A percentile compares a stretch with the other conserved stretches of the same genome.
Evolutionary conservation across 2,329 filamentous ascomycete genomes (phyloP).

Genomic region (Tympanopsis confertula): DNA sequence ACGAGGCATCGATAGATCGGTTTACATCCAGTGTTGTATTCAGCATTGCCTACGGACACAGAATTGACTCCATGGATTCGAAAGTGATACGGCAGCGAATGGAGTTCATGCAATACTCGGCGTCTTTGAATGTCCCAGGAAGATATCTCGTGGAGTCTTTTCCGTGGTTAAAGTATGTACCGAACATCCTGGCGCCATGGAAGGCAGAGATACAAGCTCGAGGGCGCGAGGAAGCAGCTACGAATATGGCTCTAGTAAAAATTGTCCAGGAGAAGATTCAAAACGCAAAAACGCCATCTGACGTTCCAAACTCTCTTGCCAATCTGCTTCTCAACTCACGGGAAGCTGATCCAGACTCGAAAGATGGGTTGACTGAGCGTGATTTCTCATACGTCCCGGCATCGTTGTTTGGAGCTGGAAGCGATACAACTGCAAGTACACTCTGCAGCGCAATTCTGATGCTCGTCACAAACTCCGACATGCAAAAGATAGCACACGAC

Average conservation of each 20-base stretch:
- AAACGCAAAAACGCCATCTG: too few relatives aligned
- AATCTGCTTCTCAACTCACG: not conserved
- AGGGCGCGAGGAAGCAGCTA: too few relatives aligned
- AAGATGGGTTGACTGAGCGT: not conserved
- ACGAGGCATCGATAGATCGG: not conserved
- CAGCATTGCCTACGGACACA: not conserved
- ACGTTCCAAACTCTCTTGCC: too few relatives aligned
- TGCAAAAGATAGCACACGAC: not conserved
- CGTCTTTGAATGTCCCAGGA: conserved; percentile 1
- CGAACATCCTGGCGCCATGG: not conserved
- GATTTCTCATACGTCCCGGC: not conserved
- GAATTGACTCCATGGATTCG: too few relatives aligned
- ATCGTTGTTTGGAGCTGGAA: not conserved
- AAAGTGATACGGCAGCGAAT: not conserved
- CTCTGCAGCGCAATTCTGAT: not conserved
- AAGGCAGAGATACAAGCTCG: too few relatives aligned
- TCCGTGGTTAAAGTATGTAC: not conserved
- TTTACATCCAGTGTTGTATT: not conserved
- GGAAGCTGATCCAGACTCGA: not conserved
- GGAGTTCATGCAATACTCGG: not conserved
- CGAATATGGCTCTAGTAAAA: too few relatives aligned
- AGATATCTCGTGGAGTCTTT: not conserved
- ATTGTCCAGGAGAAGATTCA: too few relatives aligned
- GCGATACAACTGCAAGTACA: not conserved
- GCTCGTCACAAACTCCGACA: not conserved